A percentile compares a stretch with the other conserved stretches of the same genome.
These are phyloP conservation scores for Quercus engelmannii DNA, from an alignment of 306 rosid species.

Conservation along the genomic window DNA sequence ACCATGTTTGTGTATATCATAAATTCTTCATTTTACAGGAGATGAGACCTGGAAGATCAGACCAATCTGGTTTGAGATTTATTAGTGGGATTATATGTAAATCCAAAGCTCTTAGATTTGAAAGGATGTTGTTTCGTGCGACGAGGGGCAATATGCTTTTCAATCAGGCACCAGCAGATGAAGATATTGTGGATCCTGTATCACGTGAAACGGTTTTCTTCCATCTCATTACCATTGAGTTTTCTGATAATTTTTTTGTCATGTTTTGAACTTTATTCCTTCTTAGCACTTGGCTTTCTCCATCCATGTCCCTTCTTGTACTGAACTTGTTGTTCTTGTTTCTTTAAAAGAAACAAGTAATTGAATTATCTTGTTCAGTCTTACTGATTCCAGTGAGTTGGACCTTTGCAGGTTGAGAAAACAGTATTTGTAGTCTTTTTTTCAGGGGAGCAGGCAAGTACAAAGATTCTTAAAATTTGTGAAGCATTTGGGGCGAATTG, in stretches of 20 bases:
- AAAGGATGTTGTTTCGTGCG: constrained; percentile 97
- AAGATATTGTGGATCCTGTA: constrained; percentile 85
- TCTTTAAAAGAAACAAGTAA: constrained; percentile 18
- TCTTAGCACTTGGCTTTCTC: constrained; percentile 10
- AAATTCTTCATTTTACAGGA: constrained; percentile 53
- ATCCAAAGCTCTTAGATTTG: constrained; percentile 79
- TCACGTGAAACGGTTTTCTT: constrained; percentile 80
- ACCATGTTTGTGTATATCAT: constrained; percentile 21
- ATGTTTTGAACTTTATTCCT: neutral
- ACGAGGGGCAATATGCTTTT: constrained; percentile 99
- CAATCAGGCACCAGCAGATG: constrained; percentile 87
- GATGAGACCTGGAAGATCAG: constrained; percentile 61
- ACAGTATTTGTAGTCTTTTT: constrained; percentile 90
- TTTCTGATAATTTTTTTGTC: constrained; percentile 4
- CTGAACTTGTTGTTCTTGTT: neutral
- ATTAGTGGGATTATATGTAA: constrained; percentile 90
- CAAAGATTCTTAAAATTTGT: constrained; percentile 90
- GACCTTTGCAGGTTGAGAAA: constrained; percentile 80
- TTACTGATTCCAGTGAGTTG: constrained; percentile 17
- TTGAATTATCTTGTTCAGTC: constrained; percentile 12
- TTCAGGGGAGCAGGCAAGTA: constrained; percentile 95
- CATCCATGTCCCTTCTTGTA: neutral
- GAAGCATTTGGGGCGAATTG: constrained; percentile 98
- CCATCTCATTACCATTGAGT: constrained; percentile 29
- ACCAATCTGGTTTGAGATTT: constrained; percentile 87